phyloP scores from a whole-genome alignment of 352 stramenopile genomes.

The Phytophthora capsici region DNA sequence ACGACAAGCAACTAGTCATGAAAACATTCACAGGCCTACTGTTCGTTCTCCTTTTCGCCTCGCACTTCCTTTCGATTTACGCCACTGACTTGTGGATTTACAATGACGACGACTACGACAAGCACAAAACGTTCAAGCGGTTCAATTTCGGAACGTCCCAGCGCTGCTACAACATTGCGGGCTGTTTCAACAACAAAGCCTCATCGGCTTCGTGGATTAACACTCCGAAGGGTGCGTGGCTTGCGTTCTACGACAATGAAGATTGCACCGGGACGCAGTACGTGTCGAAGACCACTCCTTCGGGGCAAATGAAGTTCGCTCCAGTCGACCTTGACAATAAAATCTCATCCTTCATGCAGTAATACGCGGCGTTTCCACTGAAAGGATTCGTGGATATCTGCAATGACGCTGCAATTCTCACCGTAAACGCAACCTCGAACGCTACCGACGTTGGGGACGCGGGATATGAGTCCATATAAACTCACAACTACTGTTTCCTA shows the following conservation, averaged over 20 bases:
- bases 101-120: slow-evolving; percentile 29
- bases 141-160: slow-evolving; percentile 33
- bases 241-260: slow-evolving; percentile 34
- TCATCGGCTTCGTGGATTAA: slow-evolving; percentile 35
- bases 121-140: slow-evolving; percentile 32
- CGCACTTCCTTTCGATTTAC: background rate
- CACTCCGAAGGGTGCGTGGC: slow-evolving; percentile 3
- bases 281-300: slow-evolving; percentile 3
- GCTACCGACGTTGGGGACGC: background rate
- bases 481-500: background rate
- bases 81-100: slow-evolving; percentile 33
- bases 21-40: background rate
- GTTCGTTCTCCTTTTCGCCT: slow-evolving; percentile 2
- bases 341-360: slow-evolving; percentile 44
- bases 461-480: background rate
- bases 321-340: slow-evolving; percentile 23
- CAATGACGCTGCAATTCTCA: slow-evolving; percentile 16
- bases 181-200: slow-evolving; percentile 33
- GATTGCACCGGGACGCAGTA: slow-evolving; percentile 22
- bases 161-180: slow-evolving; percentile 30
- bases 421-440: background rate
- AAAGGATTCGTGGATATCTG: slow-evolving; percentile 27
- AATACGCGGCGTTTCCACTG: slow-evolving; percentile 15
- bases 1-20: background rate
- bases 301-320: slow-evolving; percentile 27